These are phyloP conservation scores for Oryza coarctata DNA, from an alignment of 176 grass and related monocot genomes.

Conservation along the genomic window DNA sequence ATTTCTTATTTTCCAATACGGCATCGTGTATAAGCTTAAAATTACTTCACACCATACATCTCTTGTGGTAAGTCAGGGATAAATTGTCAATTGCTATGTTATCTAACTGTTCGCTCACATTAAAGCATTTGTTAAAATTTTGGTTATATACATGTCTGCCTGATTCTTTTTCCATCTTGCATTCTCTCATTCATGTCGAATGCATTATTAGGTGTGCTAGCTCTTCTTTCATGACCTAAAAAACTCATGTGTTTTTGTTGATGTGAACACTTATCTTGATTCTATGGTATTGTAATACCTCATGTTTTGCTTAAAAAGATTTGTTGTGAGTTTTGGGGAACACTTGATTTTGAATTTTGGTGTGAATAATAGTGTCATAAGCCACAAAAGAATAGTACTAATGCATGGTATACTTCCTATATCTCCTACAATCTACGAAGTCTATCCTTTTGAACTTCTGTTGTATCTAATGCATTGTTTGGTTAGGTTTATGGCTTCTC, in stretches of 20 bases:
- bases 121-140: background rate
- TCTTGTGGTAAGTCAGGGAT: constrained; percentile 63
- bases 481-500: constrained; percentile 91
- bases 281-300: background rate
- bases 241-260: background rate
- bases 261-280: background rate
- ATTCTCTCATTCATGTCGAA: background rate
- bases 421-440: background rate
- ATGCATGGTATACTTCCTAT: background rate
- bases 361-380: background rate
- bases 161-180: background rate
- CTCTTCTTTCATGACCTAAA: background rate
- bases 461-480: constrained; percentile 33
- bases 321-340: constrained; percentile 10
- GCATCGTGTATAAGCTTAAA: constrained; percentile 92
- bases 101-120: background rate
- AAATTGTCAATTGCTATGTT: background rate
- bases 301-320: background rate
- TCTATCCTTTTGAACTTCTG: background rate
- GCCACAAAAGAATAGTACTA: background rate
- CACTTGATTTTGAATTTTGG: background rate
- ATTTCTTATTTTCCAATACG: constrained; percentile 93
- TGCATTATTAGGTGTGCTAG: background rate
- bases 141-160: background rate
- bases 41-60: constrained; percentile 67